phyloP scores from a whole-genome alignment of 179 eudicot genomes.

The Heliamphora ciliata region DNA sequence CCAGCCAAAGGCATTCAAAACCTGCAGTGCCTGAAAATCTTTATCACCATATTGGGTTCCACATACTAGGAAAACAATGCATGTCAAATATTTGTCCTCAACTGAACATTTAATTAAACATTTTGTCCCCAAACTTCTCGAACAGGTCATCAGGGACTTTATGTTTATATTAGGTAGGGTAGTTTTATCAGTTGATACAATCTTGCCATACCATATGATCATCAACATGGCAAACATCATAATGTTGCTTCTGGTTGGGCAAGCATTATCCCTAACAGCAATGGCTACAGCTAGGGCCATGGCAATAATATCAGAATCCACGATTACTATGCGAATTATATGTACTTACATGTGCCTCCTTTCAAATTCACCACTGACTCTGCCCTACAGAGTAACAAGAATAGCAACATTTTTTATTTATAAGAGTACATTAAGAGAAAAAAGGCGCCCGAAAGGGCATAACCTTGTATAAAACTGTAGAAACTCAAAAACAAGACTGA shows the following conservation, averaged over 20 bases:
- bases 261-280: neutral
- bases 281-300: too few species aligned
- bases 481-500: neutral
- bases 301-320: too few species aligned
- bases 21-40: constrained; percentile 30
- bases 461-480: neutral
- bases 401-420: too few species aligned
- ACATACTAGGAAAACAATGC: neutral
- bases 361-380: too few species aligned
- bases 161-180: neutral
- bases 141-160: constrained; percentile 1
- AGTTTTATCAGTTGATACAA: neutral
- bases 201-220: neutral
- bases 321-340: too few species aligned
- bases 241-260: neutral
- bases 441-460: neutral
- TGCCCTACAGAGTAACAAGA: too few species aligned
- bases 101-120: neutral
- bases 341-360: too few species aligned
- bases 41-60: neutral
- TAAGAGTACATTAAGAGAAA: too few species aligned
- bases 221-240: neutral
- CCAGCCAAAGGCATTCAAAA: constrained; percentile 56
- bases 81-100: neutral
- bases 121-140: neutral